A percentile compares a stretch with the other conserved stretches of the same genome.
Evolutionary conservation across 257 asterid species (phyloP).

Genomic region (Gentiana macrophylla): DNA sequence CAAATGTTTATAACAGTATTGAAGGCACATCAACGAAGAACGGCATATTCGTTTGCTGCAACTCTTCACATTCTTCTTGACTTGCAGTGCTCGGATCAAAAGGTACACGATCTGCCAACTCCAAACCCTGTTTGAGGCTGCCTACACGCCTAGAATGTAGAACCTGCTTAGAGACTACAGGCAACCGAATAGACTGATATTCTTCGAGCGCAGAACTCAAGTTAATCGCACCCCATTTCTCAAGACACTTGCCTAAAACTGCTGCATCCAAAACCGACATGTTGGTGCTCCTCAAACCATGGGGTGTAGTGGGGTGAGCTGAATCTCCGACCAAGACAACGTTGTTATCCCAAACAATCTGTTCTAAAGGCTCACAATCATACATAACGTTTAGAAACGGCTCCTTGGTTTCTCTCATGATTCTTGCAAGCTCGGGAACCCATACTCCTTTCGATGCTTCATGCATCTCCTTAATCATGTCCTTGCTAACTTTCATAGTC

Average conservation of each 20-base stretch:
- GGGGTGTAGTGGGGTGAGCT: conserved; percentile 92
- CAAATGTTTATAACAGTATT: conserved; percentile 16
- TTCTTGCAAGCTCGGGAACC: conserved; percentile 48
- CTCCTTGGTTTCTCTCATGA: conserved; percentile 46
- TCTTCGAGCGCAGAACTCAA: conserved; percentile 49
- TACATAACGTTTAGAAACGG: conserved; percentile 71
- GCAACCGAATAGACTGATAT: conserved; percentile 49
- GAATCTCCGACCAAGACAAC: conserved; percentile 82
- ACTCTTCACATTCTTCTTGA: conserved; percentile 35
- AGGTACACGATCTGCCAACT: conserved; percentile 22
- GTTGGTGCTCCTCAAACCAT: conserved; percentile 90
- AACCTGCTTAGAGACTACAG: conserved; percentile 48
- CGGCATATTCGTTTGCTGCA: conserved; percentile 58
- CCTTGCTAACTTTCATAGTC: conserved; percentile 48
- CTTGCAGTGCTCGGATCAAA: conserved; percentile 41
- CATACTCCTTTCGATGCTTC: conserved; percentile 54
- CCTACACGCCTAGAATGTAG: conserved; percentile 57
- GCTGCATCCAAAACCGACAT: conserved; percentile 83
- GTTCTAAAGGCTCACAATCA: conserved; percentile 54
- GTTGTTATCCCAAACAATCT: conserved; percentile 44
- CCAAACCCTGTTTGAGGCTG: conserved; percentile 54
- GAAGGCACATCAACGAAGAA: conserved; percentile 39
- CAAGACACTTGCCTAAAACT: conserved; percentile 61
- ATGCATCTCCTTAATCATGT: conserved; percentile 43
- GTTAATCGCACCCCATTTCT: conserved; percentile 46